Percentiles rank a stretch among this genome's conserved stretches.
phyloP scores from a whole-genome alignment of 148 eudicot genomes.

The Euryodendron excelsum region DNA sequence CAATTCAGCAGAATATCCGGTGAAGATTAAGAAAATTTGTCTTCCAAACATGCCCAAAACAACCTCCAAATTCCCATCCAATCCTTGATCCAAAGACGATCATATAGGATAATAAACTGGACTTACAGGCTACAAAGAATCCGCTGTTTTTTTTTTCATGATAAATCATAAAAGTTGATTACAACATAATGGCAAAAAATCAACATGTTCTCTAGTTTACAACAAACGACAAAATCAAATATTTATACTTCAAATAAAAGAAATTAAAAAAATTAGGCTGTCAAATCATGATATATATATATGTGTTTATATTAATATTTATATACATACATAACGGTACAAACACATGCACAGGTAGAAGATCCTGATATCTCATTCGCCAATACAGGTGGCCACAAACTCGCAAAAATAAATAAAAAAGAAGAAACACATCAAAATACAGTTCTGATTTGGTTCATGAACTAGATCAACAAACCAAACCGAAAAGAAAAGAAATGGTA shows the following conservation, averaged over 20 bases:
- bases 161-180: neutral
- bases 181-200: neutral
- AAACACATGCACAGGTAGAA: neutral
- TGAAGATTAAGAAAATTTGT: neutral
- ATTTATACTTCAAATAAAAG: neutral
- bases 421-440: too few species aligned
- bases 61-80: neutral
- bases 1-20: too few species aligned
- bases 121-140: too few species aligned
- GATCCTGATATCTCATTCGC: neutral
- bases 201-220: neutral
- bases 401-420: neutral
- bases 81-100: neutral
- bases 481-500: too few species aligned
- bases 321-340: neutral
- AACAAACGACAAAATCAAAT: constrained; percentile 1
- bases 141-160: neutral
- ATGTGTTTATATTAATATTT: neutral
- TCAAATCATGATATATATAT: neutral
- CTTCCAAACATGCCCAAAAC: neutral
- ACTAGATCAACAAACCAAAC: neutral
- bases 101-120: too few species aligned
- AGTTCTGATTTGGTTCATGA: neutral
- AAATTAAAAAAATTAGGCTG: neutral
- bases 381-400: neutral